Evolutionary conservation across 1,139 yeast genomes (phyloP).

Genomic region (Arxiozyma slooffiae): DNA sequence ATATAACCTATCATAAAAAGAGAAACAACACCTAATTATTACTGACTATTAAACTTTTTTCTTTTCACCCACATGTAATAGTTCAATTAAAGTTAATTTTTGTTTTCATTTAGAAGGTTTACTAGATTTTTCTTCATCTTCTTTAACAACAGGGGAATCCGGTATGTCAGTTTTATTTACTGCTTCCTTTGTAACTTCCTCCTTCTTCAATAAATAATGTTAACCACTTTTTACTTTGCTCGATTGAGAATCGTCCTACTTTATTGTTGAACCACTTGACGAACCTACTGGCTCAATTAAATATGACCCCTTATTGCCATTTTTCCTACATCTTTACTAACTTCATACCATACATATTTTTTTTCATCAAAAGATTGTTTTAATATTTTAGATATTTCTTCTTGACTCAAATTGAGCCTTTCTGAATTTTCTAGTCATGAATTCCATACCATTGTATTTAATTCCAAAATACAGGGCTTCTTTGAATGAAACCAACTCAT

Average conservation of each 20-base stretch:
- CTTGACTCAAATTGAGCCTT: constrained; percentile 33
- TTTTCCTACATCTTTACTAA: constrained; percentile 57
- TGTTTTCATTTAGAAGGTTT: background rate
- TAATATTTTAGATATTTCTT: constrained; percentile 33
- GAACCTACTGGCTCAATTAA: constrained; percentile 35
- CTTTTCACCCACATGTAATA: background rate
- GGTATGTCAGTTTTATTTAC: background rate
- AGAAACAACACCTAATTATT: background rate
- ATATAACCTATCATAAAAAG: background rate
- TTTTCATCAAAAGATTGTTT: constrained; percentile 36
- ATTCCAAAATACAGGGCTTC: constrained; percentile 63
- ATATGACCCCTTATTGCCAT: constrained; percentile 41
- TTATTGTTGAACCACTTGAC: background rate
- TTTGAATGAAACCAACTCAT: constrained; percentile 64
- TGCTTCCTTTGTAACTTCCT: background rate
- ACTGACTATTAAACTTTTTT: background rate
- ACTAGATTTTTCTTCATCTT: background rate
- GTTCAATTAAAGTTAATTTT: background rate
- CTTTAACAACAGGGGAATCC: background rate
- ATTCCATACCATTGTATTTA: constrained; percentile 47
- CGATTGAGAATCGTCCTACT: background rate
- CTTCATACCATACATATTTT: constrained; percentile 43
- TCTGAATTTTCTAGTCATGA: constrained; percentile 45
- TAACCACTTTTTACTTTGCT: background rate
- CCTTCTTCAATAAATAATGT: background rate